phyloP scores from a whole-genome alignment of 495 filamentous ascomycete species.

The Neurospora terricola region DNA sequence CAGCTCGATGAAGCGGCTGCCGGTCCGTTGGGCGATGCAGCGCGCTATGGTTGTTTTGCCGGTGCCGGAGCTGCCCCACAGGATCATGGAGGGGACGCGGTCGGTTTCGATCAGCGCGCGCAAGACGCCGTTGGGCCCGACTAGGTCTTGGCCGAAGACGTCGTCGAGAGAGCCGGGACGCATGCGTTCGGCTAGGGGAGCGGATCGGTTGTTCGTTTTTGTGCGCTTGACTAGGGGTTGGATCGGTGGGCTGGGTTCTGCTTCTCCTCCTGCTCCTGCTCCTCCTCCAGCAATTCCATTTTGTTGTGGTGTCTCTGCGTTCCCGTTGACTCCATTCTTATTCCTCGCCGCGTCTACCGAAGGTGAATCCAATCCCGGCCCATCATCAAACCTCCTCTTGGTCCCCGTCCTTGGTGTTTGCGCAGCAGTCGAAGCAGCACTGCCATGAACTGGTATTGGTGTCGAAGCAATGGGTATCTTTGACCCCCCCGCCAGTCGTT shows the following conservation, averaged over 20 bases:
- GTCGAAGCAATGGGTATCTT: slow-evolving; percentile 8
- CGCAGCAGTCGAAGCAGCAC: slow-evolving; percentile 8
- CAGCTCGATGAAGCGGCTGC: slow-evolving; percentile 86
- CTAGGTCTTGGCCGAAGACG: slow-evolving; percentile 83
- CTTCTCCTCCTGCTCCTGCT: slow-evolving; percentile 2
- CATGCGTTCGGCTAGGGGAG: slow-evolving; percentile 90
- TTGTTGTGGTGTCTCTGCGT: slow-evolving; percentile 4
- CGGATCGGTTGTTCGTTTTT: slow-evolving; percentile 54
- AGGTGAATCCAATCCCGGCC: slow-evolving; percentile 21
- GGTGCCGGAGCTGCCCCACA: slow-evolving; percentile 88
- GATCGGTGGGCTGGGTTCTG: slow-evolving; percentile 18
- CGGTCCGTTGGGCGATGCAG: slow-evolving; percentile 75
- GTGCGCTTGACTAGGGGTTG: slow-evolving; percentile 41
- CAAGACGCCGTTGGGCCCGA: slow-evolving; percentile 73
- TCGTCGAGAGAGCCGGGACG: slow-evolving; percentile 76
- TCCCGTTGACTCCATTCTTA: background rate
- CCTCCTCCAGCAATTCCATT: slow-evolving; percentile 1
- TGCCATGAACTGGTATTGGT: slow-evolving; percentile 16
- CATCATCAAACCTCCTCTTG: slow-evolving; percentile 38
- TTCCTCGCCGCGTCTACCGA: slow-evolving; percentile 15
- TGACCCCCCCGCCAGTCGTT: slow-evolving; percentile 33
- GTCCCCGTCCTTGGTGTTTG: background rate
- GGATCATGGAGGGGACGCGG: slow-evolving; percentile 83
- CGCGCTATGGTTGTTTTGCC: slow-evolving; percentile 96
- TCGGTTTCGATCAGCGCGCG: slow-evolving; percentile 84